Percentiles rank a stretch among this genome's conserved stretches.
phyloP scores from a whole-genome alignment of 73 alveolate genomes.

The Uronychia binucleata region DNA sequence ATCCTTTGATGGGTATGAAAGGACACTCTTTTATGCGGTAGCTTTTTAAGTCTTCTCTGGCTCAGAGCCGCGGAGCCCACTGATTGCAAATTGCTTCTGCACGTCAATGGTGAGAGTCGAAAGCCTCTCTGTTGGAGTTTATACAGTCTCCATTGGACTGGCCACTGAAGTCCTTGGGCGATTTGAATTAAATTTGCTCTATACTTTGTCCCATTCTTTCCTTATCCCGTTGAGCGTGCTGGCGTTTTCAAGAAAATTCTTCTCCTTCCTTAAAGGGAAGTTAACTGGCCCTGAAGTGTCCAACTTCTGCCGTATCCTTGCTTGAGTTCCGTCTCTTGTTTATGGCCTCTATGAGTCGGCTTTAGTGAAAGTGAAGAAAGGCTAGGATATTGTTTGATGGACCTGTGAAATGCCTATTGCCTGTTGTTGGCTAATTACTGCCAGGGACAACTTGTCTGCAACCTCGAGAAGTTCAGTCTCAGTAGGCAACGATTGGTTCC shows the following conservation, averaged over 20 bases:
- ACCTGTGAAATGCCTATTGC: not conserved
- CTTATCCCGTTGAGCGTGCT: not conserved
- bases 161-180: not conserved
- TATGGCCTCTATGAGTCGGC: not conserved
- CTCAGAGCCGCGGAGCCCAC: not conserved
- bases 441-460: not conserved
- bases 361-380: not conserved
- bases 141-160: not conserved
- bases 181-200: not conserved
- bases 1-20: not conserved
- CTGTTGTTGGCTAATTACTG: not conserved
- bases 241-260: not conserved
- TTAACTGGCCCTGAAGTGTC: not conserved
- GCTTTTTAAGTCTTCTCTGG: not conserved
- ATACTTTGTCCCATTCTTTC: not conserved
- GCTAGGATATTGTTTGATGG: not conserved
- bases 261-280: not conserved
- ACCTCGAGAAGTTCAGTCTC: not conserved
- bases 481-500: not conserved
- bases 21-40: not conserved
- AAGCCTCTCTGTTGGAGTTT: not conserved
- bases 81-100: not conserved
- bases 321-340: not conserved
- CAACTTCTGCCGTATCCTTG: not conserved
- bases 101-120: too few relatives aligned